Percentiles rank a stretch among this genome's conserved stretches.
These are phyloP conservation scores for Diaporthe aspalathi DNA, from an alignment of 2,329 filamentous ascomycete species.

Conservation along the genomic window DNA sequence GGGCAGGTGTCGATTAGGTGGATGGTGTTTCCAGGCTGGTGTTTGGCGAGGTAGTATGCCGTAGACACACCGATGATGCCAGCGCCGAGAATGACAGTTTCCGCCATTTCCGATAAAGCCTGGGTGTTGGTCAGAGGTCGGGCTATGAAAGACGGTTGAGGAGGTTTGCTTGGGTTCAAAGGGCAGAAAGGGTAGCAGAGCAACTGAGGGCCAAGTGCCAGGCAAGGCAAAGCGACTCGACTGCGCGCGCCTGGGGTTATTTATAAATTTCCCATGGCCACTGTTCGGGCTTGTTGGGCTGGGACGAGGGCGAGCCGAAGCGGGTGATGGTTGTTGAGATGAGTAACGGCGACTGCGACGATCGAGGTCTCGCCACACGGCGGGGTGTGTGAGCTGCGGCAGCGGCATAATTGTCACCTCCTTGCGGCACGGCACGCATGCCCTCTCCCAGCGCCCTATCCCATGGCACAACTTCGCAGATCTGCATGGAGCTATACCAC, in stretches of 20 bases:
- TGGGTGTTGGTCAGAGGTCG: constrained; percentile 18
- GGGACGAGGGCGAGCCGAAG: constrained; percentile 3
- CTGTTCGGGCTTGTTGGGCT: background rate
- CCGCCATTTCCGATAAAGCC: constrained; percentile 49
- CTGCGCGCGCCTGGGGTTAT: constrained; percentile 11
- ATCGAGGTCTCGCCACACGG: constrained; percentile 25
- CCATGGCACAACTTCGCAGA: constrained; percentile 4
- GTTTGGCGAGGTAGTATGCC: constrained; percentile 76
- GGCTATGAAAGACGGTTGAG: constrained; percentile 7
- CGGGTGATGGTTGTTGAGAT: constrained; percentile 5
- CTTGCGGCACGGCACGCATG: background rate
- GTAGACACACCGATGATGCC: constrained; percentile 78
- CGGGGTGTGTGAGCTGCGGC: constrained; percentile 13
- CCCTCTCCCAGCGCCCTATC: background rate
- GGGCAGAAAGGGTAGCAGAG: no score
- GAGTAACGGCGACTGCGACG: constrained; percentile 16
- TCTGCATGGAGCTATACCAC: constrained; percentile 16
- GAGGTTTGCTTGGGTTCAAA: no score
- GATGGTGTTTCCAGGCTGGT: constrained; percentile 55
- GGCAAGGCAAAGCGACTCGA: constrained; percentile 1
- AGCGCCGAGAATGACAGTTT: constrained; percentile 74
- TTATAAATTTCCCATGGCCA: background rate
- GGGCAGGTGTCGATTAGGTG: constrained; percentile 60
- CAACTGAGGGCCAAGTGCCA: background rate
- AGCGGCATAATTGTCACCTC: background rate